phyloP scores from a whole-genome alignment of 2,329 filamentous ascomycete species.

The Dothideomycetes sp. region DNA sequence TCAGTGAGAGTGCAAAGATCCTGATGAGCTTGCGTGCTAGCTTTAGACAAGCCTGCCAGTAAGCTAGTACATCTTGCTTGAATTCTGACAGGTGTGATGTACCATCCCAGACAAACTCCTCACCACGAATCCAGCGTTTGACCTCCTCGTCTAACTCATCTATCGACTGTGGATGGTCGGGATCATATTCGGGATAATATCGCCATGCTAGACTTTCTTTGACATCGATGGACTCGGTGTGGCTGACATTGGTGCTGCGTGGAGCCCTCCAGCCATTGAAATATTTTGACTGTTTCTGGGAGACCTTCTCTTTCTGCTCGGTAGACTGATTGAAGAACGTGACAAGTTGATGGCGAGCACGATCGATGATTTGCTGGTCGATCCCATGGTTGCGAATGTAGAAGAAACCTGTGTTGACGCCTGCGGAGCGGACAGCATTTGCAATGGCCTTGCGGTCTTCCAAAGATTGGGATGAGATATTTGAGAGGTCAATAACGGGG shows the following conservation, averaged over 20 bases:
- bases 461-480: conserved; percentile 25
- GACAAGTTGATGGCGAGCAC: too few species aligned
- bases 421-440: conserved; percentile 28
- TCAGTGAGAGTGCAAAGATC: conserved; percentile 31
- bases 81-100: conserved; percentile 39
- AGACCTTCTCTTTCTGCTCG: conserved; percentile 29
- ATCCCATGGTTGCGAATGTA: conserved; percentile 21
- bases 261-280: conserved; percentile 35
- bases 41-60: not conserved
- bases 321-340: conserved; percentile 39
- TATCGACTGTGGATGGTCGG: conserved; percentile 21
- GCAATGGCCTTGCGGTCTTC: conserved; percentile 29
- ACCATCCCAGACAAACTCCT: conserved; percentile 43
- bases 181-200: conserved; percentile 44
- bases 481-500: conserved; percentile 30
- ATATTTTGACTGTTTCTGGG: conserved; percentile 25
- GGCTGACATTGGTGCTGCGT: conserved; percentile 1
- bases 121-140: conserved; percentile 19
- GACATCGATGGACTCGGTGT: conserved; percentile 22
- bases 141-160: conserved; percentile 31
- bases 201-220: conserved; percentile 27
- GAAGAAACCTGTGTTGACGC: conserved; percentile 34
- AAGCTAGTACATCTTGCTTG: conserved; percentile 40
- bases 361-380: conserved; percentile 17
- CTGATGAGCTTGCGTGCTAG: conserved; percentile 27